A percentile compares a stretch with the other conserved stretches of the same genome.
phyloP scores from a whole-genome alignment of 1,139 yeast genomes.

The Yamadazyma atmosphaerica region DNA sequence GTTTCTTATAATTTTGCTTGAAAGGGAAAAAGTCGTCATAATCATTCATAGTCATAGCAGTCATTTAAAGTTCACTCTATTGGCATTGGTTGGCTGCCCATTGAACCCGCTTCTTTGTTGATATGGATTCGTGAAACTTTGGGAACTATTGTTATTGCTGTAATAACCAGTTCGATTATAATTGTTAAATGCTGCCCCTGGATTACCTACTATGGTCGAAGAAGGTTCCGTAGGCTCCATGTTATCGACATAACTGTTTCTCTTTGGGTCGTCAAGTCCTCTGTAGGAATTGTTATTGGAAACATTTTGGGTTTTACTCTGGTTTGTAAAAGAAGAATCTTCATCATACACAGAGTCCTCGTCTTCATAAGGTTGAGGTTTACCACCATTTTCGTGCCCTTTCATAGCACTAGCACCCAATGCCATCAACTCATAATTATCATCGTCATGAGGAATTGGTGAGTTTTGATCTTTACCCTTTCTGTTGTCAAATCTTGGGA shows the following conservation, averaged over 20 bases:
- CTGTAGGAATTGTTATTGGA: constrained; percentile 10
- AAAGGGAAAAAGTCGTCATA: not conserved
- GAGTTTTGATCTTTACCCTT: constrained; percentile 22
- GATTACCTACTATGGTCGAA: constrained; percentile 47
- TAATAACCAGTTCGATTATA: constrained; percentile 18
- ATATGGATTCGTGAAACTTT: constrained; percentile 19
- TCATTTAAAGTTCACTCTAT: constrained; percentile 21
- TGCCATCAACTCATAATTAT: constrained; percentile 80
- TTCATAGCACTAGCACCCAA: constrained; percentile 87
- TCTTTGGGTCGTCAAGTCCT: constrained; percentile 20
- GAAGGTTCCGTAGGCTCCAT: constrained; percentile 46
- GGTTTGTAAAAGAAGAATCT: constrained; percentile 21
- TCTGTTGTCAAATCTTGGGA: constrained; percentile 57
- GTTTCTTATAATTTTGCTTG: too few species aligned
- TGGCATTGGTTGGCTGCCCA: constrained; percentile 13
- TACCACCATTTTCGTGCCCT: constrained; percentile 58
- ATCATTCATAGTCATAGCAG: not conserved
- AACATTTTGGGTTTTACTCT: constrained; percentile 10
- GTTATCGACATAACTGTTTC: constrained; percentile 31
- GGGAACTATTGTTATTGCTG: constrained; percentile 10
- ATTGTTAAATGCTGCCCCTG: constrained; percentile 33
- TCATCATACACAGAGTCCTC: constrained; percentile 39
- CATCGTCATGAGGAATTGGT: constrained; percentile 34
- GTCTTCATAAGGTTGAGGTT: constrained; percentile 29
- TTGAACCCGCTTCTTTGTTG: constrained; percentile 15